Percentiles rank a stretch among this genome's conserved stretches.
These are phyloP conservation scores for Typha latifolia DNA, from an alignment of 176 grass and related monocot species.

Conservation along the genomic window DNA sequence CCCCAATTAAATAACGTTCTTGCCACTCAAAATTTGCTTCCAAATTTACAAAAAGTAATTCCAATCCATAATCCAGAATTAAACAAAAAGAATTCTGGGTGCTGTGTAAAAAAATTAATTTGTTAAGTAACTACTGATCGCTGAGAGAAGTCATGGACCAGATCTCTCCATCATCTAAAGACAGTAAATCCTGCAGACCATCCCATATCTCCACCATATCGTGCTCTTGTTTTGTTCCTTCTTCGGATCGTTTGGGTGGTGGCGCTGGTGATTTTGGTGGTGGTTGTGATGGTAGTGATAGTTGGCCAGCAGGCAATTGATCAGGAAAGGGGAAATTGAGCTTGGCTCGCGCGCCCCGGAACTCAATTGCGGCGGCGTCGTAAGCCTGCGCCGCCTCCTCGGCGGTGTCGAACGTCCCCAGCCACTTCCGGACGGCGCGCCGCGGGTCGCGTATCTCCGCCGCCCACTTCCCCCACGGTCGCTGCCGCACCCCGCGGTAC, in stretches of 20 bases:
- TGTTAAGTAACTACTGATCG: no score
- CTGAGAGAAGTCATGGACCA: background rate
- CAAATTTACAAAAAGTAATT: no score
- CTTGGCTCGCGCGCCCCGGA: conserved; percentile 13
- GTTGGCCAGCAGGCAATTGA: background rate
- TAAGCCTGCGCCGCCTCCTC: conserved; percentile 2
- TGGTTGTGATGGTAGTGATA: background rate
- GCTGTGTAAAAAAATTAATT: no score
- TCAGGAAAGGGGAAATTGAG: conserved; percentile 40
- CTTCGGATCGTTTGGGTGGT: background rate
- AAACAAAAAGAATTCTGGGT: no score
- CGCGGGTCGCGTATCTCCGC: conserved; percentile 17
- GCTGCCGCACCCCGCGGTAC: conserved; percentile 16
- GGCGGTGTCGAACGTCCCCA: conserved; percentile 16
- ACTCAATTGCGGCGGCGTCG: conserved; percentile 18
- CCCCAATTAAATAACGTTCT: no score
- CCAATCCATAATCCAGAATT: no score
- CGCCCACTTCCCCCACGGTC: conserved; percentile 21
- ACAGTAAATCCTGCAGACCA: conserved; percentile 50
- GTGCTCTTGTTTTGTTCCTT: conserved; percentile 1
- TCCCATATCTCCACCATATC: conserved; percentile 42
- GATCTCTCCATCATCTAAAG: conserved; percentile 27
- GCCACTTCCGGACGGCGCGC: conserved; percentile 20
- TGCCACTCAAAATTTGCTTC: no score
- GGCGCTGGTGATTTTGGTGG: background rate